Evolutionary conservation across 345 rosid genomes (phyloP).

Genomic region (Gossypium ekmanianum): DNA sequence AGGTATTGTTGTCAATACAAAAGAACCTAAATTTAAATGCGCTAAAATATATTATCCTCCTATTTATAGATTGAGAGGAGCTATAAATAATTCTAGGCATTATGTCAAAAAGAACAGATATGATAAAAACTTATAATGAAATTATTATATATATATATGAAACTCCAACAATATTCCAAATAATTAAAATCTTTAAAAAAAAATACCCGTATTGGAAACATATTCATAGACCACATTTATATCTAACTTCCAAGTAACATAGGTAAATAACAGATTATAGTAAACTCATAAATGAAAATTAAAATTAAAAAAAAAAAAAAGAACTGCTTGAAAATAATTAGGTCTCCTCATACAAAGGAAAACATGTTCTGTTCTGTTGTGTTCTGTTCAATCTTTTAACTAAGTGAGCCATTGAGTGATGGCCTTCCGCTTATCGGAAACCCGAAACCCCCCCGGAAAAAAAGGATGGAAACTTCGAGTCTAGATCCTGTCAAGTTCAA

Average conservation of each 20-base stretch:
- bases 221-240: not conserved
- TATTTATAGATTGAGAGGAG: fast-evolving
- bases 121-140: fast-evolving
- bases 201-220: not conserved
- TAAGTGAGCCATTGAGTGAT: not conserved
- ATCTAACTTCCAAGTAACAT: not conserved
- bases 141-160: not conserved
- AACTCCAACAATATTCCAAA: not conserved
- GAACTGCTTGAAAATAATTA: conserved; percentile 2
- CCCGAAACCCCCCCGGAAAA: not conserved
- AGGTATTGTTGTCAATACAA: too few relatives aligned
- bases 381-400: not conserved
- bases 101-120: too few relatives aligned
- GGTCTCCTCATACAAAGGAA: conserved; percentile 17
- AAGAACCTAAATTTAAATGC: fast-evolving
- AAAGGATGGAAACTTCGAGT: not conserved
- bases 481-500: not conserved
- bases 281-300: not conserved
- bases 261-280: not conserved
- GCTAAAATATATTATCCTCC: too few relatives aligned
- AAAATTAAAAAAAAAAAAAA: not conserved
- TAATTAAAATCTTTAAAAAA: not conserved
- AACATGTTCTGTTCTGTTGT: not conserved
- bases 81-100: fast-evolving
- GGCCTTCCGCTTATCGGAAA: not conserved